Percentiles rank a stretch among this genome's conserved stretches.
Conservation (phyloP, 73 alveolate species). For the Breviolum minutum region DNA sequence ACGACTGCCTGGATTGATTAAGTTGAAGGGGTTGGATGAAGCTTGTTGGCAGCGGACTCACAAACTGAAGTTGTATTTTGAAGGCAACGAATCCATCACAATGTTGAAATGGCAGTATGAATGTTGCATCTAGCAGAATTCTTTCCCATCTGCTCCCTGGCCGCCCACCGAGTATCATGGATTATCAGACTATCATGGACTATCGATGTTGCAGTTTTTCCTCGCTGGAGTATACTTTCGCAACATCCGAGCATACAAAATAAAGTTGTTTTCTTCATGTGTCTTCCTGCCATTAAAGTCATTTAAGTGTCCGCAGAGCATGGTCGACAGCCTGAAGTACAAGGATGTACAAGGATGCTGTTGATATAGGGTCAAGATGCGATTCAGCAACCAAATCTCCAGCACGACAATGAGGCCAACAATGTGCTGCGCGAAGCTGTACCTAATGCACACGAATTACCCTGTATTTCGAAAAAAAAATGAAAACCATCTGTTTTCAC, state of each 20-base stretch:
- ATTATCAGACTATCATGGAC: not conserved
- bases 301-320: no score
- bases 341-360: no score
- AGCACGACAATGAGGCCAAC: constrained; percentile 49
- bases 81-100: no score
- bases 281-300: no score
- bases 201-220: no score
- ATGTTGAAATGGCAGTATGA: not conserved
- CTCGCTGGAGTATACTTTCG: no score
- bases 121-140: not conserved
- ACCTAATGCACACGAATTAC: not conserved
- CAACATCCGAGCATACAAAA: no score
- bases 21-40: not conserved
- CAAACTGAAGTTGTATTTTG: no score
- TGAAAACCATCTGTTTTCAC: not conserved
- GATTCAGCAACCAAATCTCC: constrained; percentile 56
- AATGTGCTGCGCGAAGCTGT: constrained; percentile 43
- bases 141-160: not conserved
- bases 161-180: not conserved
- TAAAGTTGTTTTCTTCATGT: no score
- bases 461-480: not conserved
- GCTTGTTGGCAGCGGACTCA: not conserved
- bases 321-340: no score
- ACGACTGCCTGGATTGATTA: not conserved
- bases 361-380: not conserved